Evolutionary conservation across 2,329 filamentous ascomycete species (phyloP).

Genomic region (Trichoderma sp.): DNA sequence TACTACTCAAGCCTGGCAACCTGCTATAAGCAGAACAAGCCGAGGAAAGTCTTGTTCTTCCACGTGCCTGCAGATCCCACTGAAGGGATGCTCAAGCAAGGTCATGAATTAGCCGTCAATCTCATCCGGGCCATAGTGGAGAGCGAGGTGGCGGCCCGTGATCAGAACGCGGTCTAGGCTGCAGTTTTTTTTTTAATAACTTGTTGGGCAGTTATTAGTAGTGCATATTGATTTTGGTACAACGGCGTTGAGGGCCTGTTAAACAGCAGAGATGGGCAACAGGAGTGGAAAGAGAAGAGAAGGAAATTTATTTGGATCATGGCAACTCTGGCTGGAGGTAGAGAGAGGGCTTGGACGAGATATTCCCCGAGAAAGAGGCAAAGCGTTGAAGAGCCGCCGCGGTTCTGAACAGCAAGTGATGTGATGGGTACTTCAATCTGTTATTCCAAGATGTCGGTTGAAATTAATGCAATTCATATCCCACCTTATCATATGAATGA

Average conservation of each 20-base stretch:
- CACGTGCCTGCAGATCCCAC: conserved; percentile 69
- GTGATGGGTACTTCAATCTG: neutral
- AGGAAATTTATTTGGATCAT: neutral
- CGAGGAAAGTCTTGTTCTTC: conserved; percentile 65
- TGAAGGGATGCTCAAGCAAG: conserved; percentile 51
- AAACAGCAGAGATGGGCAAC: neutral
- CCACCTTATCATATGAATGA: neutral
- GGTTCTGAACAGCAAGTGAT: neutral
- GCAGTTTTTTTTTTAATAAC: neutral
- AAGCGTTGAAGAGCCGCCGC: too few species aligned
- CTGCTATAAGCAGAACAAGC: conserved; percentile 51
- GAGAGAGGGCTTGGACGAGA: neutral
- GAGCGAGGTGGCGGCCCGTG: conserved; percentile 44
- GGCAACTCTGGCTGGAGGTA: neutral
- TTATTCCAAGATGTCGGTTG: neutral
- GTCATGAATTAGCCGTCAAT: conserved; percentile 57
- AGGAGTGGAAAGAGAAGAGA: neutral
- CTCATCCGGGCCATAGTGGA: conserved; percentile 62
- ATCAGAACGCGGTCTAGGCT: neutral
- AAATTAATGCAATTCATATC: neutral
- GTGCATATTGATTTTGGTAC: neutral
- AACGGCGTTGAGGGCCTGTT: neutral
- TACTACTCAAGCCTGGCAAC: conserved; percentile 71
- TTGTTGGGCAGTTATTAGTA: neutral
- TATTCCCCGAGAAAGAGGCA: neutral